Evolutionary conservation across 352 stramenopile genomes (phyloP), one percentile per base, ranked within the genome.

Genomic region (Thalassiosira livingstoniorum): DNA sequence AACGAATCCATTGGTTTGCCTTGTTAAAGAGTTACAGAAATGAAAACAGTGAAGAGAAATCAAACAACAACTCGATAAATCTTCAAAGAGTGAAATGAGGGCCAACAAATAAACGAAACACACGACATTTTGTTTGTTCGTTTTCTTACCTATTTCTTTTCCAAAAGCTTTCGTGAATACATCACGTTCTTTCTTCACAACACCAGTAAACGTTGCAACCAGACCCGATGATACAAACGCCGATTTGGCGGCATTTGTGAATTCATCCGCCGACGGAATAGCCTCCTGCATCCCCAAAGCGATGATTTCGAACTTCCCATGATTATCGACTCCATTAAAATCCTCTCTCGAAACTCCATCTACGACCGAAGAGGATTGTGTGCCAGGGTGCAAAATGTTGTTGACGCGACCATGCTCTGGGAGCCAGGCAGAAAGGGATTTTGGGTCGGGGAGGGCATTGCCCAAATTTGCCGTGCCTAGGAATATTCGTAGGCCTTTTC

Each of bases 201-300:
- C 64, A 23, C 43, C 43, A 27, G 54, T 74, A 32, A 34, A 11
- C 18, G 53, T 67, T 18, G 51, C 2, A 51, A 27, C 64, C 34
- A 68, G 75, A 0, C 34, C 42, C 2, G 4, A 39, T 13, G 72
- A n/a, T n/a, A n/a, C n/a, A n/a, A n/a, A n/a, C n/a, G n/a, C n/a
- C n/a, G n/a, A n/a, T n/a, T n/a, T n/a, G n/a, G n/a, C n/a, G n/a
- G n/a, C n/a, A n/a, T n/a, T 68, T 18, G 32, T 34, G 32, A 78
- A 21, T 15, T 57, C 45, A 23, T 65, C 45, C 27, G 13, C 31
- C 18, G 15, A 21, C 2, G 21, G 23, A 29, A 58, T 29, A 7
- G 31, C 63, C 72, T 89, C 83, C 65, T 89, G 83, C 55, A 87
- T 78, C 43, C 78, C 83, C 65, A 89, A 69, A 7, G 76, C 83